Conservation (phyloP, 441 rosid genomes). For the Erodium texanum region DNA sequence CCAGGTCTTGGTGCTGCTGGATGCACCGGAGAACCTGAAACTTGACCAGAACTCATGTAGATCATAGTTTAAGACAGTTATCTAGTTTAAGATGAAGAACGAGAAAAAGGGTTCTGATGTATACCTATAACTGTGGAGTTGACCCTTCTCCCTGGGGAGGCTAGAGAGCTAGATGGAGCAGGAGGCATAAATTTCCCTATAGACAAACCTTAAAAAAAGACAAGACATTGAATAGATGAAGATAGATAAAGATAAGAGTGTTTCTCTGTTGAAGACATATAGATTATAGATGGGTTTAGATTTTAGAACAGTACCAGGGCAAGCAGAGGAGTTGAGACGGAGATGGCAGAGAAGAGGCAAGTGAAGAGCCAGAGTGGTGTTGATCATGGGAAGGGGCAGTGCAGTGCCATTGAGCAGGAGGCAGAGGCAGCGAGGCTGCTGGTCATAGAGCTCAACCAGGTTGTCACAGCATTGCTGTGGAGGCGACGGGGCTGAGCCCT, state of each 20-base stretch:
- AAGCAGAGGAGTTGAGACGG: slow-evolving; percentile 34
- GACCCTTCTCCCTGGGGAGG: slow-evolving; percentile 33
- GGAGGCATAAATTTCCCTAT: slow-evolving; percentile 30
- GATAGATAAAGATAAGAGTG: too few relatives aligned
- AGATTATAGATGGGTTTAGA: neutral
- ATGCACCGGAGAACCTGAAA: slow-evolving; percentile 38
- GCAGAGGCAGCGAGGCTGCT: slow-evolving; percentile 60
- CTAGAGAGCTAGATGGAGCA: slow-evolving; percentile 34
- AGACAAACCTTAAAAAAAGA: slow-evolving; percentile 4
- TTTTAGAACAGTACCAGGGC: slow-evolving; percentile 34
- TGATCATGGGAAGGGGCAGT: slow-evolving; percentile 44
- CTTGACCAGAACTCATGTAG: neutral
- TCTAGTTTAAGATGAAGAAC: neutral
- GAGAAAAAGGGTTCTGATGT: neutral
- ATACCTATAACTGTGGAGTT: slow-evolving; percentile 37
- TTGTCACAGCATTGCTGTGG: slow-evolving; percentile 52
- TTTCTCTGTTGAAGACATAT: neutral
- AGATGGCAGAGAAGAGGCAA: slow-evolving; percentile 52
- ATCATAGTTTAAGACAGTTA: neutral
- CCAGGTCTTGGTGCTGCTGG: slow-evolving; percentile 42
- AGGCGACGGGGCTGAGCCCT: slow-evolving; percentile 46
- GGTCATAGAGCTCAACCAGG: slow-evolving; percentile 46
- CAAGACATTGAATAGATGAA: neutral
- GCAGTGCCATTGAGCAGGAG: slow-evolving; percentile 49
- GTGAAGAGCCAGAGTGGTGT: slow-evolving; percentile 52